Evolutionary conservation across 371 early-diverging fungal genomes (phyloP).

Genomic region (Rhizopus microsporus): DNA sequence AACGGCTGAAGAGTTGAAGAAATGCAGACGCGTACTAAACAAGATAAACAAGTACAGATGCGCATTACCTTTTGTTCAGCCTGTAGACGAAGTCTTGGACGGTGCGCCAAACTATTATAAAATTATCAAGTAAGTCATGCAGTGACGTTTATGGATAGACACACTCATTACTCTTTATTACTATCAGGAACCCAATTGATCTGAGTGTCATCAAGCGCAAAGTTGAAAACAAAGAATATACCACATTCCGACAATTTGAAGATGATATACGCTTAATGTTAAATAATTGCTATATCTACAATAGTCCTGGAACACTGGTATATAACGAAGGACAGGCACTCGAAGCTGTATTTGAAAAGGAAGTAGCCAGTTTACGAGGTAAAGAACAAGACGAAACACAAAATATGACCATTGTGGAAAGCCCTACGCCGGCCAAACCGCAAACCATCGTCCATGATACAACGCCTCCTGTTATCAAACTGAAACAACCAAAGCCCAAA

Average conservation of each 20-base stretch:
- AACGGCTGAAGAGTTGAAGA: constrained; percentile 39
- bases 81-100: constrained; percentile 66
- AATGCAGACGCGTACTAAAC: constrained; percentile 49
- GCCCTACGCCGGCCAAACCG: constrained; percentile 24
- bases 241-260: constrained; percentile 59
- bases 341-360: constrained; percentile 46
- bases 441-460: constrained; percentile 4
- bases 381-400: constrained; percentile 29
- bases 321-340: constrained; percentile 50
- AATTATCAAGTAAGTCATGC: constrained; percentile 35
- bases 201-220: constrained; percentile 80
- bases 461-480: constrained; percentile 6
- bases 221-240: constrained; percentile 64
- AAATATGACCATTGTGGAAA: constrained; percentile 55
- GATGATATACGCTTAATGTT: constrained; percentile 64
- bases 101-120: constrained; percentile 50
- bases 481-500: constrained; percentile 13
- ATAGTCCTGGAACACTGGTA: constrained; percentile 51
- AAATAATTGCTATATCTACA: constrained; percentile 58
- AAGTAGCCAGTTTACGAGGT: constrained; percentile 44
- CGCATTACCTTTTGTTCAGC: constrained; percentile 63
- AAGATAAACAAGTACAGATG: constrained; percentile 58
- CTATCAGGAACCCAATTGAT: constrained; percentile 95
- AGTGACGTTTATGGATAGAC: neutral
- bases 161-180: neutral